Conservation (phyloP, 768 basidiomycete species). For the Leccinum variicolor region DNA sequence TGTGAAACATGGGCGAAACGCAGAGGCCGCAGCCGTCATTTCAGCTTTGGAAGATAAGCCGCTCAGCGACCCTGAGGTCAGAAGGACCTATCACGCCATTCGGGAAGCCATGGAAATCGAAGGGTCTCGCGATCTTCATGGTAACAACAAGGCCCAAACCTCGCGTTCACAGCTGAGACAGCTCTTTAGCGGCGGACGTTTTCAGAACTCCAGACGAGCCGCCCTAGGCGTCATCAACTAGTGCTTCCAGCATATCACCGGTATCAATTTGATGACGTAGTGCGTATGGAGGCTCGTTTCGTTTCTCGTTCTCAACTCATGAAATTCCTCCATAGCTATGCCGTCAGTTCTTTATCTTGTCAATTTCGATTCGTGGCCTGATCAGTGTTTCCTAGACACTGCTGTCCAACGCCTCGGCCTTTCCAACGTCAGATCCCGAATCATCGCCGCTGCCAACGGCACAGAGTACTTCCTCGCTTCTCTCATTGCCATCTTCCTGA, state of each 20-base stretch:
- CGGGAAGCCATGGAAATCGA: conserved; percentile 46
- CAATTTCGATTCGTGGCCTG: not conserved
- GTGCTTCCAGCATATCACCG: conserved; percentile 68
- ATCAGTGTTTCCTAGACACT: conserved; percentile 36
- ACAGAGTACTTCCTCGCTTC: conserved; percentile 74
- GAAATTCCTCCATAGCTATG: conserved; percentile 19
- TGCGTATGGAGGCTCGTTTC: conserved; percentile 31
- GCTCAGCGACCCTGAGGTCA: conserved; percentile 42
- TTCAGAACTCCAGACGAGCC: conserved; percentile 60
- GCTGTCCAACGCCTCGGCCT: conserved; percentile 56
- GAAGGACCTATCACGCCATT: conserved; percentile 52
- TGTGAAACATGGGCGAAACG: conserved; percentile 49
- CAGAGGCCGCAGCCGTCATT: conserved; percentile 58
- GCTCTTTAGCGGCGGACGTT: conserved; percentile 51
- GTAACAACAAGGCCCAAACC: not conserved
- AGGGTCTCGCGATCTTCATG: not conserved
- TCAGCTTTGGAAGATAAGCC: conserved; percentile 57
- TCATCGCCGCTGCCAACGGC: conserved; percentile 65
- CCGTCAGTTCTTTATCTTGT: conserved; percentile 21
- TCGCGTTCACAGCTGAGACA: conserved; percentile 40
- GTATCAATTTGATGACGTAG: conserved; percentile 66
- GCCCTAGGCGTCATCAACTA: conserved; percentile 55
- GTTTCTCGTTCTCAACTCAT: conserved; percentile 17
- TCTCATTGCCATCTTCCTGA: conserved; percentile 64
- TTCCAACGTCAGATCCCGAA: conserved; percentile 52